phyloP scores from a whole-genome alignment of 78 protist species.

The slime mould (Dictyostelium discoideum) region DNA sequence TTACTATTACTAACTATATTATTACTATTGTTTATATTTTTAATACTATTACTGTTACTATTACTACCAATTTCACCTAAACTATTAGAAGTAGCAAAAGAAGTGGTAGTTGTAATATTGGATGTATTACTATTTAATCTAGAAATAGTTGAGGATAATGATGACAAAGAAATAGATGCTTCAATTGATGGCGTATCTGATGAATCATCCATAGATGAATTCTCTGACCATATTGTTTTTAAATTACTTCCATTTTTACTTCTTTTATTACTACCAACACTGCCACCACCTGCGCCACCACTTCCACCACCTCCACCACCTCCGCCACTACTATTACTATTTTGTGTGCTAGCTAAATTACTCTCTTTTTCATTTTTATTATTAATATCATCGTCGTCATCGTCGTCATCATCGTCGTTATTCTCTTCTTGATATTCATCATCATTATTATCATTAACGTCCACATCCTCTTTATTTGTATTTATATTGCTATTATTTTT shows the following conservation, averaged over 20 bases:
- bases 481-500: neutral
- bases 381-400: too few species aligned
- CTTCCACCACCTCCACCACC: neutral
- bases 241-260: neutral
- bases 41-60: too few species aligned
- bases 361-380: too few species aligned
- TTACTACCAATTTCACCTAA: neutral
- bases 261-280: neutral
- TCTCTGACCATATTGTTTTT: neutral
- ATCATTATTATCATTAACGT: neutral
- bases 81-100: neutral
- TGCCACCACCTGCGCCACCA: too few species aligned
- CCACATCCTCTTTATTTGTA: neutral
- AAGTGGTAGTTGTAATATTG: neutral
- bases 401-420: too few species aligned
- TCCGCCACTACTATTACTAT: too few species aligned
- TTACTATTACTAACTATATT: neutral
- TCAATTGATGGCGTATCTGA: neutral
- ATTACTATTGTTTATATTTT: neutral
- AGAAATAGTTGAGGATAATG: neutral
- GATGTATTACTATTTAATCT: constrained; percentile 3
- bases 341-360: neutral
- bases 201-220: constrained; percentile 15
- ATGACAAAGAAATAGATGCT: neutral
- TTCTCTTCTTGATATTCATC: neutral